Evolutionary conservation across 1,139 yeast species (phyloP), one percentile per base, ranked within the genome.

Genomic region (Dujonia santamariae): DNA sequence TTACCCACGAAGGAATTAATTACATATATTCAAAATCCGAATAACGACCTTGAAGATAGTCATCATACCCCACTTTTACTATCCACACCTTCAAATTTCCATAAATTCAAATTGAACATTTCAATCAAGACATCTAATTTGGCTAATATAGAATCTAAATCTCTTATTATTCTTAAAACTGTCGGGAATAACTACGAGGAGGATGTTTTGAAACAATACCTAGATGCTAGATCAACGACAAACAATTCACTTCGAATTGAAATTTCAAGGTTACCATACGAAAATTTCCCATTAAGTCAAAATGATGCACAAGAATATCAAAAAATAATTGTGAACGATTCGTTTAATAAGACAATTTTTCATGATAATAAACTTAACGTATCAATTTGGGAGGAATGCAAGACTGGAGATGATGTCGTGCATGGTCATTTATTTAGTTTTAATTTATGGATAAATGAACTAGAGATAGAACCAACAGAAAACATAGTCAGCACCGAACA

Each of bases 241-340:
- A 26, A 32, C 4, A 19, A 22, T 16, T 12, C 28, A 6, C 24
- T 26, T 25, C 16, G 30, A 7, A 20, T 18, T 3, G 29, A 37
- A 7, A 8, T 26, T 3, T 62, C 70, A 7, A 58, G 55, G 34
- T 43, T 65, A 11, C 49, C 48, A 12, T 61, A 50, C 38, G 28
- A 42, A 7, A 46, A 50, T 33, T 43, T 64, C 14, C 67, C 68
- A 1, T 42, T 61, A 7, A 40, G 40, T 11, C 36, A 36, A n/a
- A 30, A 36, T 8, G 13, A 18, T 18, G 26, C 36, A 3, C 19
- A 36, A 1, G 50, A 42, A 2, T 42, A 42, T 18, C 68, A 63
- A 36, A 49, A 48, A 31, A 41, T 64, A 6, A 51, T 56, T 2
- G 53, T 65, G 6, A 65, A 63, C 36, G 72, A 66, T 42, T 39